Evolutionary conservation across 305 asterid genomes (phyloP).

Genomic region (Coffea humblotiana): DNA sequence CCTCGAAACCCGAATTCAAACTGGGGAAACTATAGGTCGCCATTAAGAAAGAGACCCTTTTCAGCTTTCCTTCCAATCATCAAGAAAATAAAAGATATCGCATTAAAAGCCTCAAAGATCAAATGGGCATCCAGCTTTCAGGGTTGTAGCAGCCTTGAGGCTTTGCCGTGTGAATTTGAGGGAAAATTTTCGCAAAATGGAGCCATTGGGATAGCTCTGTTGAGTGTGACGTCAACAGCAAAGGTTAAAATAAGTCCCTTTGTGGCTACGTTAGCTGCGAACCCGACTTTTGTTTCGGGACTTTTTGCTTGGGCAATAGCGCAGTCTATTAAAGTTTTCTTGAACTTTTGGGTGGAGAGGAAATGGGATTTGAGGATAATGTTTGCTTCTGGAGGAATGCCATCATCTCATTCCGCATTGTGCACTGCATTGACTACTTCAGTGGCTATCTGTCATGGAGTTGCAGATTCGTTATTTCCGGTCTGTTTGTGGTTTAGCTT

Average conservation of each 20-base stretch:
- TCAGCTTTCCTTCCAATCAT: conserved; percentile 51
- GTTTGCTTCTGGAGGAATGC: conserved; percentile 94
- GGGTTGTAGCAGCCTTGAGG: conserved; percentile 19
- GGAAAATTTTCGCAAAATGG: conserved; percentile 48
- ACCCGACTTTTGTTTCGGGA: conserved; percentile 78
- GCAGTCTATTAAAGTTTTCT: conserved; percentile 70
- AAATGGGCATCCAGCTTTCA: conserved; percentile 42
- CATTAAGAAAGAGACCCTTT: conserved; percentile 47
- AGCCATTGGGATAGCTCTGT: conserved; percentile 60
- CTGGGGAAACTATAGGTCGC: conserved; percentile 35
- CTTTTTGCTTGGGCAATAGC: conserved; percentile 68
- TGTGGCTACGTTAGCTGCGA: conserved; percentile 71
- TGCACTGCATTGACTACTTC: conserved; percentile 88
- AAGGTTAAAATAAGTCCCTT: conserved; percentile 81
- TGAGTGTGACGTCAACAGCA: conserved; percentile 76
- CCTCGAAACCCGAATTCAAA: conserved; percentile 36
- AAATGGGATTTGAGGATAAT: conserved; percentile 74
- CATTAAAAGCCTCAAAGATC: conserved; percentile 40
- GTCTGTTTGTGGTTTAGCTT: conserved; percentile 82
- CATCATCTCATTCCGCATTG: conserved; percentile 77
- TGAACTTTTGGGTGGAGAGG: conserved; percentile 77
- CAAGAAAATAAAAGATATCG: conserved; percentile 38
- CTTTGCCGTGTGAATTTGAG: conserved; percentile 16
- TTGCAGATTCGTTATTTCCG: conserved; percentile 86
- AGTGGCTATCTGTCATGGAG: conserved; percentile 87